A percentile compares a stretch with the other conserved stretches of the same genome.
These are phyloP conservation scores for Sphenostylis stenocarpa DNA, from an alignment of 306 rosid species.

Conservation along the genomic window DNA sequence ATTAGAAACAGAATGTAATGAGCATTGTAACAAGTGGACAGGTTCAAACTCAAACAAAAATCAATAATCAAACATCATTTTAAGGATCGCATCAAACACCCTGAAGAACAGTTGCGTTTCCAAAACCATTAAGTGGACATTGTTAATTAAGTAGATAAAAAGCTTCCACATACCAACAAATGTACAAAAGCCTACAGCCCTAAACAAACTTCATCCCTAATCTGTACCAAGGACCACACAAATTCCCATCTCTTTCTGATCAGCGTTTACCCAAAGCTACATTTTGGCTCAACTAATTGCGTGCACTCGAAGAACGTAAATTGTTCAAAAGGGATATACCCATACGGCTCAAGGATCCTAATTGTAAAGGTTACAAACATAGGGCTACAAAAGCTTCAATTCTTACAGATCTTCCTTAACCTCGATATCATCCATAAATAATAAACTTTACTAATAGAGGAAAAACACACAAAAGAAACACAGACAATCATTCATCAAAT, in stretches of 20 bases:
- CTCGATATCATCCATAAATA: slow-evolving; percentile 5
- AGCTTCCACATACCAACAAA: not conserved
- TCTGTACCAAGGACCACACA: not conserved
- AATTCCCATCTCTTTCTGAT: slow-evolving; percentile 21
- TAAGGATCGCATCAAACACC: not conserved
- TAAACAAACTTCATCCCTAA: slow-evolving; percentile 3
- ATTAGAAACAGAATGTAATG: not conserved
- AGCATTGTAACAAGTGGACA: not conserved
- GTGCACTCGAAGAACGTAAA: not conserved
- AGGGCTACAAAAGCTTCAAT: not conserved
- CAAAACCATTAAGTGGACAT: slow-evolving; percentile 24
- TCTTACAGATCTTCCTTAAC: slow-evolving; percentile 14
- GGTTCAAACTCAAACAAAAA: slow-evolving; percentile 15
- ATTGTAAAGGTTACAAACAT: not conserved
- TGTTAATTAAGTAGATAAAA: not conserved
- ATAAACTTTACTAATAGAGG: not conserved
- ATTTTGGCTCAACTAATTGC: slow-evolving; percentile 3
- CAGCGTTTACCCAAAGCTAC: slow-evolving; percentile 8
- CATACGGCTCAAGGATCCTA: slow-evolving; percentile 11
- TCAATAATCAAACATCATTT: slow-evolving; percentile 2
- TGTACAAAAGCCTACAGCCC: not conserved
- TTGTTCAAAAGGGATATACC: not conserved
- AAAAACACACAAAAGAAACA: not conserved
- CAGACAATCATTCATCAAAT: slow-evolving; percentile 17
- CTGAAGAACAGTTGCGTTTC: slow-evolving; percentile 2